Percentiles rank a stretch among this genome's conserved stretches.
Evolutionary conservation across 2,329 filamentous ascomycete genomes (phyloP).

Genomic region (Phialocephala subalpina): DNA sequence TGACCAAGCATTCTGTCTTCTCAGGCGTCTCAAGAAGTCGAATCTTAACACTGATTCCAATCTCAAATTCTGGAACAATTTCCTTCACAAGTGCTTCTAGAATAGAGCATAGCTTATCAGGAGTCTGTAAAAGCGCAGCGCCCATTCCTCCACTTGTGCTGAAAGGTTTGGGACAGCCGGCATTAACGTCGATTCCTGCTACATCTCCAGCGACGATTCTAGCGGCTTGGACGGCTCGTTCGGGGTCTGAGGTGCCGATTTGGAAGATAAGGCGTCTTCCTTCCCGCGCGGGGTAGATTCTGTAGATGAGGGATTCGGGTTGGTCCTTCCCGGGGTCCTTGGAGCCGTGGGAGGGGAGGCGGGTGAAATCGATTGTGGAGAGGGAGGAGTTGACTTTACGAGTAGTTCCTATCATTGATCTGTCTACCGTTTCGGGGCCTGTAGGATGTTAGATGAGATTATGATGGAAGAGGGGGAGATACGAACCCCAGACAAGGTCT

Average conservation of each 20-base stretch:
- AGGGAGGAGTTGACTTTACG: slow-evolving; percentile 79
- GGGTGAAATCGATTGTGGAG: slow-evolving; percentile 84
- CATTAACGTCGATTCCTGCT: slow-evolving; percentile 94
- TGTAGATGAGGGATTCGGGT: slow-evolving; percentile 79
- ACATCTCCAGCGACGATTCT: slow-evolving; percentile 87
- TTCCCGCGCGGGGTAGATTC: slow-evolving; percentile 81
- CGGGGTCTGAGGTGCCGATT: slow-evolving; percentile 86
- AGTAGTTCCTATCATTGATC: slow-evolving; percentile 86
- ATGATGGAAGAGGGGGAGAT: background rate
- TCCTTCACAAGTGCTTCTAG: slow-evolving; percentile 82
- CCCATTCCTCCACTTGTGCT: slow-evolving; percentile 96
- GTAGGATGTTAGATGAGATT: slow-evolving; percentile 19
- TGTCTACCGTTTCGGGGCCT: slow-evolving; percentile 95
- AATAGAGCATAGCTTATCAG: slow-evolving; percentile 84
- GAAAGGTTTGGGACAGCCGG: slow-evolving; percentile 98
- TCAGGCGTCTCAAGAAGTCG: slow-evolving; percentile 81
- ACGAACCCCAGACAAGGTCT: slow-evolving; percentile 90
- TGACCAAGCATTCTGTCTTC: slow-evolving; percentile 80
- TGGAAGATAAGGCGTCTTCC: slow-evolving; percentile 84
- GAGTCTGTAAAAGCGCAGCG: slow-evolving; percentile 84
- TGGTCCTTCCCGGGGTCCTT: slow-evolving; percentile 61
- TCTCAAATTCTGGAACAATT: slow-evolving; percentile 79
- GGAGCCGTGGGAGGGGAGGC: slow-evolving; percentile 74
- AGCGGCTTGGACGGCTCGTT: slow-evolving; percentile 83
- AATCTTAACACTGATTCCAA: slow-evolving; percentile 98